Evolutionary conservation across 2,329 filamentous ascomycete genomes (phyloP), one percentile per base, ranked within the genome.

Genomic region (Pseudogymnoascus sp.): DNA sequence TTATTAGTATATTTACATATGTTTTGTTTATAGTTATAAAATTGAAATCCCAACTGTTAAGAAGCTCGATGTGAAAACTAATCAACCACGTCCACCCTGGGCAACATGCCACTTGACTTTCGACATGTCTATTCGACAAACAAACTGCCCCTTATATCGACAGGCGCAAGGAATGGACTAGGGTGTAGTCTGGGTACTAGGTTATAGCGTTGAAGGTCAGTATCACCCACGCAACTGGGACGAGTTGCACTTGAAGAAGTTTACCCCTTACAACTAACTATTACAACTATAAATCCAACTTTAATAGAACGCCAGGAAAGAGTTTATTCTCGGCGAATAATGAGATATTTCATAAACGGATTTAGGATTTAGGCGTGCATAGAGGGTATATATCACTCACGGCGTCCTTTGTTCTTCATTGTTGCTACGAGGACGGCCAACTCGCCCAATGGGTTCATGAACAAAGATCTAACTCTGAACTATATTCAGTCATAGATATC

Each of bases 11-110:
- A 30, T 30, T 52, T 52, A 30, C 45, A 52, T 13, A 52, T 52
- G 45, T 52, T 52, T 52, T 52, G 45, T 52, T 52, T 52, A 30
- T 52, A 30, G 23, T 52, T 52, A 52, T 52, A 30, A 52, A 52
- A 30, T 52, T 52, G 45, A 30, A 30, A 30, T 52, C 45, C 5
- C n/a, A 52, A 30, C 5, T 18, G 41, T 18, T 18, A 5, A 13
- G 2, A 18, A n/a, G 4, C 19, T 4, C 7, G 5, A 8, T 41
- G 23, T 28, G 23, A 28, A 4, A 23, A 19, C 12, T 23, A 41
- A 41, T 4, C 5, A 23, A 23, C 19, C 12, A 41, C 21, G 12
- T 26, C 39, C 28, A 6, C n/a, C 12, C 19, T 6, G 3, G 18
- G 18, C 15, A 26, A 4, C 4, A 52, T 30, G 9, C 45, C 45